Conservation (phyloP, 1,284 basidiomycete species). For the Leccinum idahoense region DNA sequence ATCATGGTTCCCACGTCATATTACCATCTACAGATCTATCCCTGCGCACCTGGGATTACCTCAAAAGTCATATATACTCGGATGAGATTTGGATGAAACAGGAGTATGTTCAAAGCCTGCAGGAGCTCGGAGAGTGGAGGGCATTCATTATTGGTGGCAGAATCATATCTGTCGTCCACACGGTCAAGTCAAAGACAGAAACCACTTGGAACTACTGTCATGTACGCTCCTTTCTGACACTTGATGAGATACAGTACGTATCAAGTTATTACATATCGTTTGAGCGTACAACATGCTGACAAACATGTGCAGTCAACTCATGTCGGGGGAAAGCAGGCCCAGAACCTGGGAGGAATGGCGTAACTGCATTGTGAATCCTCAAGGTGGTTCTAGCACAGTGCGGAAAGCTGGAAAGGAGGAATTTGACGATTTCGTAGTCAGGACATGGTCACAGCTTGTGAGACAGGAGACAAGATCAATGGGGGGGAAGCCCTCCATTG, state of each 20-base stretch:
- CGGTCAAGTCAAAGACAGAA: background rate
- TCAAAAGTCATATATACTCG: background rate
- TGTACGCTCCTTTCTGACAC: background rate
- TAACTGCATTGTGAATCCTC: background rate
- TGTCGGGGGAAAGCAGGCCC: background rate
- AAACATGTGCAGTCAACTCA: background rate
- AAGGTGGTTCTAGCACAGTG: background rate
- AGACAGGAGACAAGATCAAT: background rate
- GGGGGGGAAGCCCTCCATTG: background rate
- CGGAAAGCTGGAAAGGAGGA: background rate
- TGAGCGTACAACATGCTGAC: too few species aligned
- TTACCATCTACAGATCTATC: background rate
- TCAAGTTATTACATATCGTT: background rate
- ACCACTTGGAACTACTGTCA: background rate
- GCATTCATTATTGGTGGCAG: background rate
- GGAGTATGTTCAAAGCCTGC: background rate
- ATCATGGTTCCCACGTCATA: background rate
- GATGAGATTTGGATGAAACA: background rate
- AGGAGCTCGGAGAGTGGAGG: background rate
- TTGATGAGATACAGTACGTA: background rate
- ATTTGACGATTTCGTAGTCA: background rate
- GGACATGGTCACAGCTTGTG: background rate
- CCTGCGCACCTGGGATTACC: background rate
- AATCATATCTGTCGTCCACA: background rate
- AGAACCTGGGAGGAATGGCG: background rate